Conservation (phyloP, 148 eudicot species). For the Diospyros kaki region DNA sequence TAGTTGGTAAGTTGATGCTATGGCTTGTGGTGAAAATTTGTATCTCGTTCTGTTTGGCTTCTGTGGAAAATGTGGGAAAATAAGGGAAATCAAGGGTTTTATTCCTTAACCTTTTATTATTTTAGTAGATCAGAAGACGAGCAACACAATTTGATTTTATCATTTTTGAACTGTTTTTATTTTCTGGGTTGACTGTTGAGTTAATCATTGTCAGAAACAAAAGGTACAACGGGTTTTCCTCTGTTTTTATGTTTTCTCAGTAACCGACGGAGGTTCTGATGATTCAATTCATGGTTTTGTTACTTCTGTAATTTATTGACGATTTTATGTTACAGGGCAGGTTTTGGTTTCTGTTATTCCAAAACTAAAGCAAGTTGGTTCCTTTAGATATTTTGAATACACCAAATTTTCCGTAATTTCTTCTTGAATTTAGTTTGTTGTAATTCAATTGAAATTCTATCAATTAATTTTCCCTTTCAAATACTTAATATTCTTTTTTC, state of each 20-base stretch:
- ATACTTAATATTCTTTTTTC: too few species aligned
- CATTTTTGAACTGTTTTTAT: background rate
- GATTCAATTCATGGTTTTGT: background rate
- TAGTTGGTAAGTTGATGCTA: background rate
- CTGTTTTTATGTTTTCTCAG: background rate
- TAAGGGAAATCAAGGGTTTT: background rate
- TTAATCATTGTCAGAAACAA: background rate
- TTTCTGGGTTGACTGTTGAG: background rate
- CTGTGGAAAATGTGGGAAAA: constrained; percentile 2
- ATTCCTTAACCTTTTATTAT: background rate
- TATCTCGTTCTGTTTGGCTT: background rate
- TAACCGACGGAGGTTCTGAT: background rate
- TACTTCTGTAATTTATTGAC: background rate
- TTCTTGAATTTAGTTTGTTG: background rate
- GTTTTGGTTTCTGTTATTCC: too few species aligned
- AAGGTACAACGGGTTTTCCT: background rate
- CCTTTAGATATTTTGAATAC: background rate
- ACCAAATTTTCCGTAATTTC: background rate
- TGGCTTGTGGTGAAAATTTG: background rate
- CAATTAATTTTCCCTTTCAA: background rate
- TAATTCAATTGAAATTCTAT: background rate
- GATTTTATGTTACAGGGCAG: too few species aligned
- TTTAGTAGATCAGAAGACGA: background rate
- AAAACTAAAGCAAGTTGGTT: too few species aligned
- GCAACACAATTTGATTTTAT: background rate